Conservation (phyloP, 768 basidiomycete genomes). For the Melanogaster broomeanus region DNA sequence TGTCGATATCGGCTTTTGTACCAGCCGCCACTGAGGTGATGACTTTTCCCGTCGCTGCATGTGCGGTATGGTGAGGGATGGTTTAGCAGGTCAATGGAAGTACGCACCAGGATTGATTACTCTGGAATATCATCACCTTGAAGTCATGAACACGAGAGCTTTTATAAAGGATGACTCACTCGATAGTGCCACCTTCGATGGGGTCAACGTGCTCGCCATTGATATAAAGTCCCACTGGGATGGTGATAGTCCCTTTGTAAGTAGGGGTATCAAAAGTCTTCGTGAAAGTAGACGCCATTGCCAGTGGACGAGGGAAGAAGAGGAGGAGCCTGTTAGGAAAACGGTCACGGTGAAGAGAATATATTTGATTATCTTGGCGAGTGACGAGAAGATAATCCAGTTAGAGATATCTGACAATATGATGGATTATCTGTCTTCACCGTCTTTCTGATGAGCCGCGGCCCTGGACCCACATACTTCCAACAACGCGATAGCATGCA, state of each 20-base stretch:
- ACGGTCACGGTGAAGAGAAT: too few species aligned
- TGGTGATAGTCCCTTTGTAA: conserved; percentile 55
- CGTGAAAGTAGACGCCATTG: conserved; percentile 41
- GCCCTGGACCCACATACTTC: too few species aligned
- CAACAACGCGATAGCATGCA: too few species aligned
- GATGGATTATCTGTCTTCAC: too few species aligned
- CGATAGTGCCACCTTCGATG: conserved; percentile 53
- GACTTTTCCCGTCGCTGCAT: conserved; percentile 58
- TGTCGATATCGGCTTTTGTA: conserved; percentile 64
- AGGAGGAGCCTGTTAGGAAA: too few species aligned
- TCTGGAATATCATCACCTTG: conserved; percentile 30
- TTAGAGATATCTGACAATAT: too few species aligned
- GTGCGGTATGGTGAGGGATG: not conserved
- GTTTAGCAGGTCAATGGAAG: not conserved
- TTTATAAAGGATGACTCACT: conserved; percentile 53
- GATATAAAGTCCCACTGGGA: conserved; percentile 73
- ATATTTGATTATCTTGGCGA: too few species aligned
- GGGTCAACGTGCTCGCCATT: conserved; percentile 53
- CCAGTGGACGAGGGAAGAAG: too few species aligned
- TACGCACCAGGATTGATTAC: conserved; percentile 54
- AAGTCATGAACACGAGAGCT: not conserved
- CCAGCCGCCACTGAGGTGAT: conserved; percentile 58
- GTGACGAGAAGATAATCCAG: too few species aligned
- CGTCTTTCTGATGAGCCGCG: too few species aligned
- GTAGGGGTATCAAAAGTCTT: conserved; percentile 53